Conservation (phyloP, 306 rosid species). For the Casuarina equisetifolia region DNA sequence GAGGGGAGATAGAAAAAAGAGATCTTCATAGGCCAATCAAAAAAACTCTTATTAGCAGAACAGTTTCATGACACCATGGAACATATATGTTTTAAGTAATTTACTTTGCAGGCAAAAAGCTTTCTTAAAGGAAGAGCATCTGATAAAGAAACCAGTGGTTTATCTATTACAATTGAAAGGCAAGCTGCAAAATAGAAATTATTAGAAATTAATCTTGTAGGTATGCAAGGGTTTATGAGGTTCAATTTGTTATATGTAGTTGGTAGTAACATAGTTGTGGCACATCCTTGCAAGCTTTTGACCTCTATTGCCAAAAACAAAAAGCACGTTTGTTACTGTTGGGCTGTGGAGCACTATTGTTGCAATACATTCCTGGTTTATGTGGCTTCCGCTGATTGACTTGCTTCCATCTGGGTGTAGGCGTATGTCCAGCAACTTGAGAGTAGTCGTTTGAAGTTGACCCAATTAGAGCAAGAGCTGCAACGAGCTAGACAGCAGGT, state of each 20-base stretch:
- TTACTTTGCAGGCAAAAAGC: not conserved
- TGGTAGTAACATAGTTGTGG: not conserved
- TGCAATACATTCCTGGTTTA: slow-evolving; percentile 14
- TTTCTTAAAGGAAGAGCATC: not conserved
- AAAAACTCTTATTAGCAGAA: no score
- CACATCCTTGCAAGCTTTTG: slow-evolving; percentile 5
- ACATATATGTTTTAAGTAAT: no score
- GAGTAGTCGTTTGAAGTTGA: slow-evolving; percentile 94
- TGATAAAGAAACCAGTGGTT: not conserved
- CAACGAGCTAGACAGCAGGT: slow-evolving; percentile 99
- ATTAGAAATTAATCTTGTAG: not conserved
- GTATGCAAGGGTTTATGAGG: not conserved
- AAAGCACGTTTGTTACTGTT: not conserved
- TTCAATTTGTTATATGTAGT: not conserved
- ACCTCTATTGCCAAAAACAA: not conserved
- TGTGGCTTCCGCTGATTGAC: slow-evolving; percentile 13
- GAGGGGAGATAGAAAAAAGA: not conserved
- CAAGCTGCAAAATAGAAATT: not conserved
- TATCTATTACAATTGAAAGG: not conserved
- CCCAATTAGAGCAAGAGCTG: slow-evolving; percentile 97
- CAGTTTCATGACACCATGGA: not conserved
- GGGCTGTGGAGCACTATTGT: slow-evolving; percentile 10
- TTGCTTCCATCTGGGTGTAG: slow-evolving; percentile 35
- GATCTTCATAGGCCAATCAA: not conserved
- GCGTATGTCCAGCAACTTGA: slow-evolving; percentile 97